phyloP scores from a whole-genome alignment of 2,329 filamentous ascomycete genomes.

The Colletotrichum eremochloae region DNA sequence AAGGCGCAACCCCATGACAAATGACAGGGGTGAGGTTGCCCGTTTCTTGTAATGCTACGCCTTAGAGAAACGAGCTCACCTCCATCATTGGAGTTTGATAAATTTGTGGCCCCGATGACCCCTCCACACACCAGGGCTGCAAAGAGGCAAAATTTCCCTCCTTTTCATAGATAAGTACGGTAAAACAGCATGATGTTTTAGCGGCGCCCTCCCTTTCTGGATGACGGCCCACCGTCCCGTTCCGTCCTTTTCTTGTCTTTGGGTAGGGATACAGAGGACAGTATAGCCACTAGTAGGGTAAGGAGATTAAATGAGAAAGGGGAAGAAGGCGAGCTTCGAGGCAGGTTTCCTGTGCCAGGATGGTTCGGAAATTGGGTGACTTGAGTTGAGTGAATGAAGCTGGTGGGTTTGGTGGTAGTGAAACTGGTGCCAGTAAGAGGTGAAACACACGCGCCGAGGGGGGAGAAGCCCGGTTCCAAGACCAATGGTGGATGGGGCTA shows the following conservation, averaged over 20 bases:
- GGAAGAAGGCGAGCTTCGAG: no score
- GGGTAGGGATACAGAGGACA: background rate
- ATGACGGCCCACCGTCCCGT: background rate
- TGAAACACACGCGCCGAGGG: constrained; percentile 49
- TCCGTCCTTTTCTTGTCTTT: background rate
- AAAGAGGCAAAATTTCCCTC: background rate
- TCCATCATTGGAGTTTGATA: constrained; percentile 19
- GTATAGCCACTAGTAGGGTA: background rate
- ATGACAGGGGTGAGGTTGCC: background rate
- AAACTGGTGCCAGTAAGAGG: constrained; percentile 47
- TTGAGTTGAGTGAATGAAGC: background rate
- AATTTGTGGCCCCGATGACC: constrained; percentile 14
- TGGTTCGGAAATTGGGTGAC: background rate
- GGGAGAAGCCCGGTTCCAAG: constrained; percentile 31
- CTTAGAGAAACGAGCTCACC: constrained; percentile 14
- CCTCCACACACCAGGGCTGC: background rate
- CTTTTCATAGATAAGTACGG: background rate
- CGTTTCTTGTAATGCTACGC: background rate
- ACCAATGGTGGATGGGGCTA: constrained; percentile 49
- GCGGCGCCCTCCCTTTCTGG: background rate
- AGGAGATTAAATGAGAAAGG: background rate
- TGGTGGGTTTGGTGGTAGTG: constrained; percentile 42
- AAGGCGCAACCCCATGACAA: background rate
- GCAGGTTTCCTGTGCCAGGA: background rate
- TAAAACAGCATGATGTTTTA: no score